These are phyloP conservation scores for Verticillium isaacii DNA, from an alignment of 2,329 filamentous ascomycete species.

Conservation along the genomic window DNA sequence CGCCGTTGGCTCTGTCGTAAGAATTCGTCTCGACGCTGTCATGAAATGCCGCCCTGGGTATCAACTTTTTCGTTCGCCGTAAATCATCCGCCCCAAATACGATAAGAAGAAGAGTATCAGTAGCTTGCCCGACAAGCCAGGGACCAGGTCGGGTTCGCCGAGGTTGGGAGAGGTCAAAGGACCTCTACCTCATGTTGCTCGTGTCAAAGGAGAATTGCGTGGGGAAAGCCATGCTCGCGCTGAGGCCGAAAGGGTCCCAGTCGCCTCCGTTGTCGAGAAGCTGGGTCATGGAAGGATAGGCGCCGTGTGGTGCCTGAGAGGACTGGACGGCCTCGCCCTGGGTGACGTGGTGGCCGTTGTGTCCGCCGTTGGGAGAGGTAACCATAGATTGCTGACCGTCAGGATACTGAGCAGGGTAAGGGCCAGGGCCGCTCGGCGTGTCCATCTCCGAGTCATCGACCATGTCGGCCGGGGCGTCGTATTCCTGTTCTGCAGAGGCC, in stretches of 20 bases:
- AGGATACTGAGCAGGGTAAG: constrained; percentile 57
- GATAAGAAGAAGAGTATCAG: not conserved
- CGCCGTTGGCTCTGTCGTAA: constrained; percentile 2
- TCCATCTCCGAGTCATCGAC: constrained; percentile 77
- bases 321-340: constrained; percentile 31
- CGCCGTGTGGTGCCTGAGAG: constrained; percentile 26
- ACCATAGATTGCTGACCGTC: constrained; percentile 34
- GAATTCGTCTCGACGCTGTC: constrained; percentile 12
- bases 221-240: constrained; percentile 92
- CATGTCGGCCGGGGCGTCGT: constrained; percentile 85
- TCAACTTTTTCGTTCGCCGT: constrained; percentile 12
- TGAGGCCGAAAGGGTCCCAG: constrained; percentile 88
- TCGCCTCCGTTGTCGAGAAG: constrained; percentile 71
- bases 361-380: constrained; percentile 31
- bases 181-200: constrained; percentile 41
- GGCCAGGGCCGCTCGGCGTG: constrained; percentile 58
- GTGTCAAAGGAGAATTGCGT: constrained; percentile 74
- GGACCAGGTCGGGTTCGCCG: not conserved
- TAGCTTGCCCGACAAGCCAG: not conserved
- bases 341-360: constrained; percentile 29
- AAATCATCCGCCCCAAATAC: constrained; percentile 3
- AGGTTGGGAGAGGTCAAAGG: constrained; percentile 3
- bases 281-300: constrained; percentile 61
- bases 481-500: constrained; percentile 84
- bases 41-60: constrained; percentile 13